phyloP scores from a whole-genome alignment of 2,329 filamentous ascomycete genomes.

The Pleomassaria siparia region DNA sequence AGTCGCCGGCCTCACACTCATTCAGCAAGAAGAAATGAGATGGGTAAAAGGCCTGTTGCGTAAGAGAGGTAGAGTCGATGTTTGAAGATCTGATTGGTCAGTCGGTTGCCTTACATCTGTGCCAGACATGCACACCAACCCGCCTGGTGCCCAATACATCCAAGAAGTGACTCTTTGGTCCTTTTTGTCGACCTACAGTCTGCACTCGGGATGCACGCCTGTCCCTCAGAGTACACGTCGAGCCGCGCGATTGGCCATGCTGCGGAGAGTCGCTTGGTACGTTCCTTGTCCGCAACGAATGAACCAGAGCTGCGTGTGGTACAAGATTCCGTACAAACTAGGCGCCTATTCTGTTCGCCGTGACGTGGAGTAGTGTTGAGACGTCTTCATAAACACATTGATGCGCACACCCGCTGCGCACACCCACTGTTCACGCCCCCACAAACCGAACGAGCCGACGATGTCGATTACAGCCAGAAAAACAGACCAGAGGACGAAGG shows the following conservation, averaged over 20 bases:
- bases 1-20: slow-evolving; percentile 17
- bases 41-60: slow-evolving; percentile 20
- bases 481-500: slow-evolving; percentile 4
- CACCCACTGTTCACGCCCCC: slow-evolving; percentile 16
- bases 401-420: slow-evolving; percentile 21
- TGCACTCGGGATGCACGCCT: slow-evolving; percentile 19
- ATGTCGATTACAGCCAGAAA: slow-evolving; percentile 2
- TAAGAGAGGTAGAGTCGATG: slow-evolving; percentile 20
- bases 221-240: slow-evolving; percentile 22
- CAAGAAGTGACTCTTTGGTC: slow-evolving; percentile 14
- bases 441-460: not conserved
- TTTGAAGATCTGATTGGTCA: slow-evolving; percentile 34
- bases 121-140: slow-evolving; percentile 36
- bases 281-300: slow-evolving; percentile 23
- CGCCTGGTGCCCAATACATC: slow-evolving; percentile 35
- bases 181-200: slow-evolving; percentile 20
- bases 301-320: slow-evolving; percentile 25
- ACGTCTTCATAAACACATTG: slow-evolving; percentile 27
- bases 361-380: slow-evolving; percentile 14
- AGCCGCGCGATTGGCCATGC: slow-evolving; percentile 30
- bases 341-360: slow-evolving; percentile 38
- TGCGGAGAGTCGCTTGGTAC: slow-evolving; percentile 12
- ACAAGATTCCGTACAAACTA: slow-evolving; percentile 32
- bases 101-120: slow-evolving; percentile 30
- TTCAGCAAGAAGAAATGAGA: slow-evolving; percentile 22